Conservation (phyloP, 2,329 filamentous ascomycete species). For the Leptosphaerulina australis region DNA sequence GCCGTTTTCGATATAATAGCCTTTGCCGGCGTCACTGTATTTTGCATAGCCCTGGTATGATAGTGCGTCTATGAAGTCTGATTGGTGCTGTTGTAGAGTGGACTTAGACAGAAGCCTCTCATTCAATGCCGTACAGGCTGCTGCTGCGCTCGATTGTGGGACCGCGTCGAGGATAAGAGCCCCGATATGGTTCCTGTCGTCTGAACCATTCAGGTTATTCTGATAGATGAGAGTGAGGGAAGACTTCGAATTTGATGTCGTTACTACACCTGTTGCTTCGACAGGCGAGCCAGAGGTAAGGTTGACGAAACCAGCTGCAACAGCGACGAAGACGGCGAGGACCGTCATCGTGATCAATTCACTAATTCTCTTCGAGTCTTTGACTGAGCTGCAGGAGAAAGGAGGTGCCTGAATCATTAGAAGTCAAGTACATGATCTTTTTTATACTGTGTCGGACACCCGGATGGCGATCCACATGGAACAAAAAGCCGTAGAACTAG, state of each 20-base stretch:
- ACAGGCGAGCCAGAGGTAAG: conserved; percentile 28
- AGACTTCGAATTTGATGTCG: conserved; percentile 42
- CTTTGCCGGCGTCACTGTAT: conserved; percentile 43
- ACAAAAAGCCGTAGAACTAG: conserved; percentile 25
- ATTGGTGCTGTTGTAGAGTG: conserved; percentile 51
- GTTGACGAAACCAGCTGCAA: conserved; percentile 26
- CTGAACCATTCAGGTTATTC: conserved; percentile 61
- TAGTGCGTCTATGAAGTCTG: conserved; percentile 55
- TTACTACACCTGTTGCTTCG: conserved; percentile 19
- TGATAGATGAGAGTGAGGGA: conserved; percentile 60
- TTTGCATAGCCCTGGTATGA: conserved; percentile 55
- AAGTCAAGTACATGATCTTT: neutral
- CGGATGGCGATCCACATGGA: conserved; percentile 26
- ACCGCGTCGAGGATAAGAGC: conserved; percentile 58
- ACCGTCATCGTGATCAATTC: conserved; percentile 23
- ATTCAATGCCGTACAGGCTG: conserved; percentile 56
- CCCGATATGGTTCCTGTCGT: conserved; percentile 60
- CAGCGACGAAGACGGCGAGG: conserved; percentile 30
- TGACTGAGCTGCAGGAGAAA: neutral
- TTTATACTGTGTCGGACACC: conserved; percentile 37
- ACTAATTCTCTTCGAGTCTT: neutral
- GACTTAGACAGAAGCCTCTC: conserved; percentile 55
- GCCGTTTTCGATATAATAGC: conserved; percentile 54
- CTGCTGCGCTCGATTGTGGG: conserved; percentile 45
- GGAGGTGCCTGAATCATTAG: conserved; percentile 11